Conservation (phyloP, 352 stramenopile species). For the Phytophthora palmivora region DNA sequence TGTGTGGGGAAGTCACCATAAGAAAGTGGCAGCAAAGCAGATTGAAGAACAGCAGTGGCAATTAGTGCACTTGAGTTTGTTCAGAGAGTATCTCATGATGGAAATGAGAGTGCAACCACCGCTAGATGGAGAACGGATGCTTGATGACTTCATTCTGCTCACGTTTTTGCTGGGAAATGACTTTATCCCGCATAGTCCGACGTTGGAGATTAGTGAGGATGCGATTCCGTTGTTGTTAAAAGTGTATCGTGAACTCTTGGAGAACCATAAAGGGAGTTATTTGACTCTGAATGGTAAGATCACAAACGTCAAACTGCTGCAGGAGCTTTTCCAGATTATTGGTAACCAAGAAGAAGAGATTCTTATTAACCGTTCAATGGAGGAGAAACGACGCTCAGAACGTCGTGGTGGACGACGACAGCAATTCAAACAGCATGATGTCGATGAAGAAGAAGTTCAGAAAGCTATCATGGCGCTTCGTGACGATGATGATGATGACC, state of each 20-base stretch:
- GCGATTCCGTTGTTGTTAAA: slow-evolving; percentile 95
- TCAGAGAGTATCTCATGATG: slow-evolving; percentile 98
- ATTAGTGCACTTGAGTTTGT: slow-evolving; percentile 96
- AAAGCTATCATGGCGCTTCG: slow-evolving; percentile 56
- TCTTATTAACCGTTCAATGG: slow-evolving; percentile 75
- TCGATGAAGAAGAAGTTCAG: slow-evolving; percentile 54
- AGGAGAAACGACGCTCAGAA: slow-evolving; percentile 59
- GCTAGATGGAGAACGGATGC: slow-evolving; percentile 92
- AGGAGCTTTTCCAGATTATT: slow-evolving; percentile 94
- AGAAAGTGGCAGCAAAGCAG: slow-evolving; percentile 84
- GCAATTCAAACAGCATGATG: slow-evolving; percentile 47
- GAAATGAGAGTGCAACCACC: slow-evolving; percentile 91
- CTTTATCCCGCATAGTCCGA: slow-evolving; percentile 99
- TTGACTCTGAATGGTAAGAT: slow-evolving; percentile 93
- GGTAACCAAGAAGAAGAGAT: slow-evolving; percentile 95
- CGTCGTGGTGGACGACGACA: slow-evolving; percentile 35
- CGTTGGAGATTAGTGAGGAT: slow-evolving; percentile 98
- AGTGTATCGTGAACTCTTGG: slow-evolving; percentile 91
- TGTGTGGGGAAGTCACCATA: slow-evolving; percentile 88
- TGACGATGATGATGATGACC: slow-evolving; percentile 51
- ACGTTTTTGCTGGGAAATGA: slow-evolving; percentile 99
- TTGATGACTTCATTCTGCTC: slow-evolving; percentile 99
- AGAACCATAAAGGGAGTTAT: slow-evolving; percentile 91
- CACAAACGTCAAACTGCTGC: slow-evolving; percentile 89
- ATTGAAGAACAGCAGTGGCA: slow-evolving; percentile 97